Evolutionary conservation across 1,284 basidiomycete species (phyloP).

Genomic region (Fomitiporia mediterranea): DNA sequence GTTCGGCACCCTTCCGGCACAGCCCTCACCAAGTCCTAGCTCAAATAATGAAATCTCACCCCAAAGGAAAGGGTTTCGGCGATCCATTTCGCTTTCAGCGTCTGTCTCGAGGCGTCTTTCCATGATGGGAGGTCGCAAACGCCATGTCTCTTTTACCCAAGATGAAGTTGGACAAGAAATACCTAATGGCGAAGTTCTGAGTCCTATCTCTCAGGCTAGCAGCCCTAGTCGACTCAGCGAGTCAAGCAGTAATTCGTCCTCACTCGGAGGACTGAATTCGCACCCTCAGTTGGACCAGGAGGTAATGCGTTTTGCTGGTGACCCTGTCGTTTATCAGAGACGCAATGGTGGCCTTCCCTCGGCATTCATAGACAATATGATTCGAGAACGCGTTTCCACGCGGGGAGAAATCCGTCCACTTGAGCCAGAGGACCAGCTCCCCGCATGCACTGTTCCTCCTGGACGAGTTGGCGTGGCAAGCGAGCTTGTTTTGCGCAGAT

Average conservation of each 20-base stretch:
- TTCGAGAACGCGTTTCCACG: slow-evolving; percentile 65
- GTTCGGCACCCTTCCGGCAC: slow-evolving; percentile 38
- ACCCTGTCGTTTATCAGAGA: slow-evolving; percentile 50
- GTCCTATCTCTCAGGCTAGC: no score
- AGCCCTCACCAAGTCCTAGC: neutral
- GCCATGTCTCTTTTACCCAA: neutral
- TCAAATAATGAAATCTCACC: neutral
- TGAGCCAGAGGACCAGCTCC: slow-evolving; percentile 48
- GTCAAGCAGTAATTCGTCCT: slow-evolving; percentile 45
- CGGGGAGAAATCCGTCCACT: slow-evolving; percentile 55
- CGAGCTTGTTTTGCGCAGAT: slow-evolving; percentile 59
- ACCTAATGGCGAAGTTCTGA: neutral
- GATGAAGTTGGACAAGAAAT: neutral
- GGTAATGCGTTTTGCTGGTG: slow-evolving; percentile 53
- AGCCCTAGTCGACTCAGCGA: slow-evolving; percentile 15
- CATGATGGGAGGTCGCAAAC: neutral
- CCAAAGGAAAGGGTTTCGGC: neutral
- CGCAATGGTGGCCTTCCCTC: slow-evolving; percentile 6
- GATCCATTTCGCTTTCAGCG: neutral
- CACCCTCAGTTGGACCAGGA: slow-evolving; percentile 24
- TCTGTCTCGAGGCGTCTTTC: slow-evolving; percentile 1
- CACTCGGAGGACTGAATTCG: slow-evolving; percentile 33
- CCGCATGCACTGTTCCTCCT: slow-evolving; percentile 45
- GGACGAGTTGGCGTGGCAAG: slow-evolving; percentile 69
- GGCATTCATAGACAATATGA: slow-evolving; percentile 47